phyloP scores from a whole-genome alignment of 2,329 filamentous ascomycete genomes.

The Didymella glomerata region DNA sequence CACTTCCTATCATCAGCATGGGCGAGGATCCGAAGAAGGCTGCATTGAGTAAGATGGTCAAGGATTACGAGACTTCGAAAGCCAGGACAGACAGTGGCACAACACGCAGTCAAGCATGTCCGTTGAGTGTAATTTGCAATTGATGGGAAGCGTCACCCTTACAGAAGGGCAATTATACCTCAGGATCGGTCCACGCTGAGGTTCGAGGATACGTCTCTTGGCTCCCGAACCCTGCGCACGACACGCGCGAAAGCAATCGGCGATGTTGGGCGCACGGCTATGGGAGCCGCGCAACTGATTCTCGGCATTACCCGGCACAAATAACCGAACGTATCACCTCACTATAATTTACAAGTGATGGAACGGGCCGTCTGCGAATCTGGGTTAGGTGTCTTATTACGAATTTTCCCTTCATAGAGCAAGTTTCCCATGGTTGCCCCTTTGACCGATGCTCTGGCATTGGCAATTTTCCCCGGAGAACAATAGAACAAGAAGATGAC shows the following conservation, averaged over 20 bases:
- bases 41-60: slow-evolving; percentile 5
- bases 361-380: neutral
- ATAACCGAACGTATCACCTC: neutral
- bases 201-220: neutral
- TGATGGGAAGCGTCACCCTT: neutral
- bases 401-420: neutral
- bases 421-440: neutral
- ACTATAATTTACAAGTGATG: neutral
- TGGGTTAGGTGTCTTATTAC: neutral
- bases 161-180: neutral
- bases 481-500: neutral
- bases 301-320: neutral
- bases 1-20: slow-evolving; percentile 10
- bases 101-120: neutral
- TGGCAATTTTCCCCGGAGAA: too few species aligned
- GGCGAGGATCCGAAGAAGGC: slow-evolving; percentile 7
- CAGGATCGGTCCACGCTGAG: neutral
- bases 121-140: slow-evolving; percentile 1
- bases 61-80: neutral
- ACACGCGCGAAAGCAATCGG: neutral
- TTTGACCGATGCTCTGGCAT: neutral
- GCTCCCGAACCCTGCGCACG: neutral
- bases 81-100: neutral
- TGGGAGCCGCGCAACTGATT: neutral
- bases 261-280: neutral